These are phyloP conservation scores for Centella asiatica DNA, from an alignment of 129 eudicot species.

Conservation along the genomic window DNA sequence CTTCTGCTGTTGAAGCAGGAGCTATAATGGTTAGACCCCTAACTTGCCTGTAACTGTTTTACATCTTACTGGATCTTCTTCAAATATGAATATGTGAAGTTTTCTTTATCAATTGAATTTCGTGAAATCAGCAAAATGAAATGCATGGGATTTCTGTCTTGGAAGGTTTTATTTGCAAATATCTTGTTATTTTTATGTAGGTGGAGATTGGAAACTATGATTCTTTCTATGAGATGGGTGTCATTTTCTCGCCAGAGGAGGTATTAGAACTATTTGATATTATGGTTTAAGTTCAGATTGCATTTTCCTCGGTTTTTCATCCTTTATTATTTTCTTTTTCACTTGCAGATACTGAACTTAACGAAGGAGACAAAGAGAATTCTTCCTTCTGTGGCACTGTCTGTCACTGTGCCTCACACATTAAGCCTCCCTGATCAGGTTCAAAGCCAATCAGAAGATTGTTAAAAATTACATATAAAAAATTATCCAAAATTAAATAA, in stretches of 20 bases:
- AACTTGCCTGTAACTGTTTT: conserved; percentile 4
- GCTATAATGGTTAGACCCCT: conserved; percentile 60
- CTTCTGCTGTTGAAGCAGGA: conserved; percentile 93
- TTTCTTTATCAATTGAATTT: neutral
- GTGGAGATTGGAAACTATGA: conserved; percentile 95
- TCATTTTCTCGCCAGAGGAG: conserved; percentile 77
- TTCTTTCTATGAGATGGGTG: conserved; percentile 74
- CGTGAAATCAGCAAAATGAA: neutral
- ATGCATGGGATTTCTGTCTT: neutral
- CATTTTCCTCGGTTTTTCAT: neutral
- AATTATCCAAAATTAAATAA: no score
- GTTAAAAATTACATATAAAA: no score
- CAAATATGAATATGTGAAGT: neutral
- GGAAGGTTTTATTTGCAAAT: neutral
- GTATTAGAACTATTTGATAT: no score
- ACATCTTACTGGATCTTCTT: neutral
- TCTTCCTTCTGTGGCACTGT: conserved; percentile 62
- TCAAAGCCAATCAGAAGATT: no score
- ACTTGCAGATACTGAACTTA: conserved; percentile 52
- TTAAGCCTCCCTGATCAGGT: conserved; percentile 95
- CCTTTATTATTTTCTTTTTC: neutral
- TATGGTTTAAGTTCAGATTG: no score
- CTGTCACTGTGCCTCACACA: conserved; percentile 96
- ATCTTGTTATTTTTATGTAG: conserved; percentile 27
- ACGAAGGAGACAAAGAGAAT: conserved; percentile 65